Evolutionary conservation across 768 basidiomycete species (phyloP).

Genomic region (Neoboletus brunneissimus): DNA sequence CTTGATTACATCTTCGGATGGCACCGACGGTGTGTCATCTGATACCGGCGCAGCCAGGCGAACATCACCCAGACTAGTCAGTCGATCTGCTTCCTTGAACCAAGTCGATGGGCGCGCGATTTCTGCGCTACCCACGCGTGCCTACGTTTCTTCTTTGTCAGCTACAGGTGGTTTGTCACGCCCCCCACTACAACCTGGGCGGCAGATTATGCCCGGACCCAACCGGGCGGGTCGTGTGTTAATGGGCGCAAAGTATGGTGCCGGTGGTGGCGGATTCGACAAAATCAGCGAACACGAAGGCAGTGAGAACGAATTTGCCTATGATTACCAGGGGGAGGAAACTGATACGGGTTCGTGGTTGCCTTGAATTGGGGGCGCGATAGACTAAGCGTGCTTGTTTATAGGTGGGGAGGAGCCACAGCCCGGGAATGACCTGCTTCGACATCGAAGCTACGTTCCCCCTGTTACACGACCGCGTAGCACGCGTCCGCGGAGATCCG

Average conservation of each 20-base stretch:
- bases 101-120: conserved; percentile 36
- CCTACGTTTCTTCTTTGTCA: conserved; percentile 29
- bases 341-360: conserved; percentile 38
- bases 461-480: conserved; percentile 38
- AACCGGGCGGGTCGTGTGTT: conserved; percentile 50
- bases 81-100: conserved; percentile 32
- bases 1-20: conserved; percentile 26
- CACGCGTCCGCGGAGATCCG: conserved; percentile 69
- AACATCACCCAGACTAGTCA: conserved; percentile 27
- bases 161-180: conserved; percentile 37
- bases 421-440: conserved; percentile 21
- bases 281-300: conserved; percentile 47
- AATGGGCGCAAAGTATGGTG: conserved; percentile 38
- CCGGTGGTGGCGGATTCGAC: conserved; percentile 38
- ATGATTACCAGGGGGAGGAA: conserved; percentile 34
- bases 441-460: conserved; percentile 28
- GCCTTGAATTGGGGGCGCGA: conserved; percentile 6
- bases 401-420: conserved; percentile 33
- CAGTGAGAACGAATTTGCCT: conserved; percentile 40
- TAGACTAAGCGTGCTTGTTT: conserved; percentile 24
- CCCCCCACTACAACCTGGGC: conserved; percentile 38
- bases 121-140: conserved; percentile 32
- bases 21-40: conserved; percentile 22
- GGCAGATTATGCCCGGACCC: conserved; percentile 45
- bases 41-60: conserved; percentile 23